phyloP scores from a whole-genome alignment of 106 monocot species.

The Platanthera zijinensis region DNA sequence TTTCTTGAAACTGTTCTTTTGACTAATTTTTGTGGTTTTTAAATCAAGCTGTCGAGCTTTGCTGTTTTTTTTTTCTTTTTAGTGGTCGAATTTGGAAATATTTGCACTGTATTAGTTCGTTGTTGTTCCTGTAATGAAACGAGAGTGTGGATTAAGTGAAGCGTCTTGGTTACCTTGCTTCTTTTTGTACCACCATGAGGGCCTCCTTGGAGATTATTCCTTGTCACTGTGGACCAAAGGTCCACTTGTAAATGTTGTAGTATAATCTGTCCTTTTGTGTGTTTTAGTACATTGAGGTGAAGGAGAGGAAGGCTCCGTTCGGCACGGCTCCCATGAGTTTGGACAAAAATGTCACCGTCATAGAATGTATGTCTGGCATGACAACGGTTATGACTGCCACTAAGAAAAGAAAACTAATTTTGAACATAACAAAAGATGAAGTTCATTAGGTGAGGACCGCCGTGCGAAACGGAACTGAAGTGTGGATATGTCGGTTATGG shows the following conservation, averaged over 20 bases:
- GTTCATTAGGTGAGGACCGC: too few relatives aligned
- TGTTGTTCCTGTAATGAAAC: too few relatives aligned
- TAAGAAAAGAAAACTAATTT: too few relatives aligned
- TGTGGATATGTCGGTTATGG: background rate
- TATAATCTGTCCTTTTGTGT: background rate
- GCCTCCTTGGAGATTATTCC: background rate
- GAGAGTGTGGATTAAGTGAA: background rate
- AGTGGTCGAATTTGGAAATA: background rate
- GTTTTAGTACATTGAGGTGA: too few relatives aligned
- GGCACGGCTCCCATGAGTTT: too few relatives aligned
- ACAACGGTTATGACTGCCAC: too few relatives aligned
- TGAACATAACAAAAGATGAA: too few relatives aligned
- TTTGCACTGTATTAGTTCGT: too few relatives aligned
- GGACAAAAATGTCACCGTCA: too few relatives aligned
- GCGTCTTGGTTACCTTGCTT: background rate
- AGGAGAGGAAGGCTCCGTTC: too few relatives aligned
- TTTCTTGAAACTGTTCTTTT: background rate
- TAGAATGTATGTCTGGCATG: too few relatives aligned
- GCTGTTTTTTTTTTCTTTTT: background rate
- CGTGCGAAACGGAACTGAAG: background rate
- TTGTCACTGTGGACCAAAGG: background rate
- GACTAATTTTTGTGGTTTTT: background rate
- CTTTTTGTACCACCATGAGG: background rate
- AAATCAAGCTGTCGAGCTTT: background rate
- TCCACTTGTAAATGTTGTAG: background rate